phyloP scores from a whole-genome alignment of 306 rosid species.

The Vigna radiata region DNA sequence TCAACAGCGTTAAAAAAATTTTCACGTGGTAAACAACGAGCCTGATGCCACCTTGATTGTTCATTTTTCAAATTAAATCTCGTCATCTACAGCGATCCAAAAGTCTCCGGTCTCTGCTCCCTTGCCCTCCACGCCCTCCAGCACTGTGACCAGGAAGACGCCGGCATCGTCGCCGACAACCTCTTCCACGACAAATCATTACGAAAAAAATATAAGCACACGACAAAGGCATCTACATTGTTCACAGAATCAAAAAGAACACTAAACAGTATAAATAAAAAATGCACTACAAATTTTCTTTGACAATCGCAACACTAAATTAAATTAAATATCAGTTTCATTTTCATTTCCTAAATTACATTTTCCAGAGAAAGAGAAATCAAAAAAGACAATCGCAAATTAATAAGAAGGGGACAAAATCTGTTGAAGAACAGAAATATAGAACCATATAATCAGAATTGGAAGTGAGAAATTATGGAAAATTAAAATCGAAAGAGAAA shows the following conservation, averaged over 20 bases:
- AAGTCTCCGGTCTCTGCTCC: too few species aligned
- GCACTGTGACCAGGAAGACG: too few species aligned
- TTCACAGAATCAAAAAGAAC: conserved; percentile 26
- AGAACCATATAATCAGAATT: conserved; percentile 13
- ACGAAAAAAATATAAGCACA: conserved; percentile 43
- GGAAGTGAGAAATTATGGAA: neutral
- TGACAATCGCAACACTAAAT: neutral
- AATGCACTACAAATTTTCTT: conserved; percentile 14
- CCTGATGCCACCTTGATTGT: too few species aligned
- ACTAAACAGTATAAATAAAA: neutral
- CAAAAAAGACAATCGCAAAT: neutral
- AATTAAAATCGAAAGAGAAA: neutral
- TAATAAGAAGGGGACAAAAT: neutral
- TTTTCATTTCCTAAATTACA: conserved; percentile 34
- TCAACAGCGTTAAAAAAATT: too few species aligned
- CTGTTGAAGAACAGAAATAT: neutral
- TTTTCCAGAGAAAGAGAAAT: neutral
- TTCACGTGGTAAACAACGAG: too few species aligned
- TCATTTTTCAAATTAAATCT: too few species aligned
- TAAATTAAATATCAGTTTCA: conserved; percentile 20
- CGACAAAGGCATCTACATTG: too few species aligned
- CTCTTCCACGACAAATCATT: conserved; percentile 16
- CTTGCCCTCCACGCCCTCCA: too few species aligned
- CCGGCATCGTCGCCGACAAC: too few species aligned
- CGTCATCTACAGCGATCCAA: too few species aligned